Percentiles rank a stretch among this genome's conserved stretches.
Evolutionary conservation across 306 rosid genomes (phyloP).

Genomic region (Acacia confusa): DNA sequence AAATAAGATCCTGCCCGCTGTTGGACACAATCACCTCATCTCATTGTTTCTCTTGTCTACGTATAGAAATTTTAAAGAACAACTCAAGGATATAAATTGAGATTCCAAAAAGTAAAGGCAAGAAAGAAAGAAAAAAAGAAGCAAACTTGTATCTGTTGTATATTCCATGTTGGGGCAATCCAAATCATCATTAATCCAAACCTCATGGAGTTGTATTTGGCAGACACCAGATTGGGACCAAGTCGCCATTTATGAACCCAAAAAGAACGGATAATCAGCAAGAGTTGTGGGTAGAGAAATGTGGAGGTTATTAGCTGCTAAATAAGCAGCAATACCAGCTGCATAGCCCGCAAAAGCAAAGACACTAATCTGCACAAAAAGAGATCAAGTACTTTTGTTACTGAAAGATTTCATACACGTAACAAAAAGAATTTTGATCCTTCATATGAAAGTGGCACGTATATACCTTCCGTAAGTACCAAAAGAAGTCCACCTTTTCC

Average conservation of each 20-base stretch:
- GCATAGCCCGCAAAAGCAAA: conserved; percentile 95
- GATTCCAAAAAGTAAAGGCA: not conserved
- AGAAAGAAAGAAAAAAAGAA: not conserved
- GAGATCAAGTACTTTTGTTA: conserved; percentile 6
- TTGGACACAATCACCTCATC: not conserved
- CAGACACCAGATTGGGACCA: conserved; percentile 1
- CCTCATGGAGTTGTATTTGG: conserved; percentile 1
- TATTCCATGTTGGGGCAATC: not conserved
- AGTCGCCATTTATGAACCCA: conserved; percentile 48
- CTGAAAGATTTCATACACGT: not conserved
- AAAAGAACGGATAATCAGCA: conserved; percentile 69
- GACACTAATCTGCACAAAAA: conserved; percentile 78
- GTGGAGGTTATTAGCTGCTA: conserved; percentile 65
- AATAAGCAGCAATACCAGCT: conserved; percentile 78
- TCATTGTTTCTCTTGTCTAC: not conserved
- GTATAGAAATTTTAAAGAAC: not conserved
- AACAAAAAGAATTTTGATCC: not conserved
- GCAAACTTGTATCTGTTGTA: not conserved
- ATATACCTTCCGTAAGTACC: conserved; percentile 85
- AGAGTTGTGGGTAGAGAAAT: conserved; percentile 67
- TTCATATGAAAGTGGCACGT: not conserved
- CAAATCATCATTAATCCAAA: conserved; percentile 19
- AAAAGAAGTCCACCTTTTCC: conserved; percentile 97
- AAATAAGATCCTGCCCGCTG: not conserved
- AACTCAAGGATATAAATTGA: not conserved